A percentile compares a stretch with the other conserved stretches of the same genome.
Conservation (phyloP, 345 rosid species). For the Hibiscus mutabilis region DNA sequence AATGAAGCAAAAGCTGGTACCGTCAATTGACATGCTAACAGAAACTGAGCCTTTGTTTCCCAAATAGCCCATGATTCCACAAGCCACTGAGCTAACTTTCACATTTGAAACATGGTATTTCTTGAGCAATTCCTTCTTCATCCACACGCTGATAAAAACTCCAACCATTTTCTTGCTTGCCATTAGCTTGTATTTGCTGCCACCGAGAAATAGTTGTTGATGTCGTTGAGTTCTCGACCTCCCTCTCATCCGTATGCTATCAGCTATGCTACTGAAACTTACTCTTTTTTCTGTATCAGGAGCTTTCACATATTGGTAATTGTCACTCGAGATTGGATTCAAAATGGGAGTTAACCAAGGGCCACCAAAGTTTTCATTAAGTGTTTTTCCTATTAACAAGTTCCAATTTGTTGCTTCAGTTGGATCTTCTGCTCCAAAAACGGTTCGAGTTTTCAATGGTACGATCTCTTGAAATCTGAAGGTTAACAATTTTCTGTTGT, state of each 20-base stretch:
- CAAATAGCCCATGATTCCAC: slow-evolving; percentile 68
- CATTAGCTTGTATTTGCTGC: slow-evolving; percentile 43
- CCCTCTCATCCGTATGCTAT: slow-evolving; percentile 11
- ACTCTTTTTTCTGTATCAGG: slow-evolving; percentile 16
- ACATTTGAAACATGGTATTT: slow-evolving; percentile 44
- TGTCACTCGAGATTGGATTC: slow-evolving; percentile 35
- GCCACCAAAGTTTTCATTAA: slow-evolving; percentile 38
- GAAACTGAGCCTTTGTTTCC: slow-evolving; percentile 79
- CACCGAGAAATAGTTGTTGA: background rate
- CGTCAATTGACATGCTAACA: slow-evolving; percentile 57
- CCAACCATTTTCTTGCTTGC: slow-evolving; percentile 83
- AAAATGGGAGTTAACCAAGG: slow-evolving; percentile 45
- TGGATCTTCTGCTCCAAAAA: slow-evolving; percentile 53
- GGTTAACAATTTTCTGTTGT: background rate
- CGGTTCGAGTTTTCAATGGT: slow-evolving; percentile 42
- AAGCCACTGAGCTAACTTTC: slow-evolving; percentile 51
- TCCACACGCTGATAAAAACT: slow-evolving; percentile 62
- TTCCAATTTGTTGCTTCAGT: slow-evolving; percentile 67
- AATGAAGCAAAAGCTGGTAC: slow-evolving; percentile 64
- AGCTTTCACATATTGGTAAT: slow-evolving; percentile 19
- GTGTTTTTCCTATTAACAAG: slow-evolving; percentile 47
- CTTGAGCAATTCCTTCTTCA: slow-evolving; percentile 45
- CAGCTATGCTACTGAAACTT: slow-evolving; percentile 19
- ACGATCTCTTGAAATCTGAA: slow-evolving; percentile 64
- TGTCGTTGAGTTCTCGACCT: slow-evolving; percentile 6